Base-by-base conservation (phyloP, 768 basidiomycete species). In the Flagelloscypha sp. region DNA sequence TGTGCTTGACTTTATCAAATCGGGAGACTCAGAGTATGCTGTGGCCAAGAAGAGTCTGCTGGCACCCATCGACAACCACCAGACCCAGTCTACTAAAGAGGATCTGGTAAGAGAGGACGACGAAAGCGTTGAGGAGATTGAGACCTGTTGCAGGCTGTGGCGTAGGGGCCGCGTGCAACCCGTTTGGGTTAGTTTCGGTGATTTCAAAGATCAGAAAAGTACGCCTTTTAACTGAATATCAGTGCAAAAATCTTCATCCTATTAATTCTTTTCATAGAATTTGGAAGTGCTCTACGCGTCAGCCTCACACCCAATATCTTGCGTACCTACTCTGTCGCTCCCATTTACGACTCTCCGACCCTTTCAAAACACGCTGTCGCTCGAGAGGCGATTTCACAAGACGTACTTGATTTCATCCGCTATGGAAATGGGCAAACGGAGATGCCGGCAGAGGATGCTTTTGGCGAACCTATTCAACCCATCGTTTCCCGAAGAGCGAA, bases 221-320 rank as follows among this genome's bases (percentile, higher is more conserved):
- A 29, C 31, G 68, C 58, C 7, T 17, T 35, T 30, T 35, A n/a
- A 8, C 24, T 17, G 6, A 3, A 12, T 33, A 10, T 38, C 33
- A 6, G 32, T 35, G 10, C 8, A 18, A 15, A 13, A 11, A 15
- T 22, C 5, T 18, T 18, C 17, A 4, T 13, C 27, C 21, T 38
- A 40, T 27, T 41, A 25, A 42, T 6, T n/a, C 32, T 9, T 17
- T n/a, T 31, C 33, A 7, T 32, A 72, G 69, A 63, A 38, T 57
- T 64, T 30, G 81, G 81, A 7, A 74, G 68, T 36, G 76, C 72
- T 3, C 48, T 84, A 20, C 66, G 67, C 36, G 70, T 84, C 18
- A 59, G 63, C 16, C 59, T 79, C 18, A 66, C 75, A 1, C 47
- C 62, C 0, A 68, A 76, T 44, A 52, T 66, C n/a, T 59, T 56